Base-by-base conservation (phyloP, 2,329 filamentous ascomycete species). In the Aureobasidium mangrovei region DNA sequence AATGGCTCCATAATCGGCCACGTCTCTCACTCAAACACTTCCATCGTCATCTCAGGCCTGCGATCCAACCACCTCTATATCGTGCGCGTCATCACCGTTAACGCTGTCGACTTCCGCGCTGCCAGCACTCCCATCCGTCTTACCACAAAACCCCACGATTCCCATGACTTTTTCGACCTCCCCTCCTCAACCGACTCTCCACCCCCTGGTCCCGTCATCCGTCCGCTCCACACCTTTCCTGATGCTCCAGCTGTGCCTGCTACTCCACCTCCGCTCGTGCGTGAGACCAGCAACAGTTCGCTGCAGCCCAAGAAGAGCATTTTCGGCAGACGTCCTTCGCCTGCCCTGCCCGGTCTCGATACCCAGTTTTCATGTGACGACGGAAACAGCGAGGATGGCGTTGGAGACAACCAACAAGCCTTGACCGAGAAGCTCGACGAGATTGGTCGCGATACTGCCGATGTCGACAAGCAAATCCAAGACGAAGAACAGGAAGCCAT, bases 41-140 rank as follows among this genome's bases (percentile, higher is more conserved):
- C 89, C n/a, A 90, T 96, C 52, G 91, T 88, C 43, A 90, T 98
- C 54, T 90, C 86, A 32, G 89, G 91, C 38, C 77, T 98, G 6
- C 84, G 86, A 62, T 90, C 93, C 0, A 84, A 86, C 60, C 87
- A 88, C 63, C 94, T 91, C 64, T 97, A 97, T 72, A 94, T 95
- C 60, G 84, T 98, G 29, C 85, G 91, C 57, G 88, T 97, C 53
- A 87, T 96, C 61, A 89, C 91, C 38, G 86, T 96, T 53, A 95
- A 91, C 46, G 82, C 85, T 31, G 89, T 91, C 61, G 94, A 93
- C 69, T 97, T 97, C 64, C 89, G 95, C 65, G 89, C 91, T 0
- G 86, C 88, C 36, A 96, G 93, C 68, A 79, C 83, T 4, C 82
- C 94, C 36, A 84, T 97, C 59, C 86, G 93, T 53, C 76, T 98